Percentiles rank a stretch among this genome's conserved stretches.
Evolutionary conservation across 139 green algal species (phyloP).

Genomic region (Chlamydomonas sp.): DNA sequence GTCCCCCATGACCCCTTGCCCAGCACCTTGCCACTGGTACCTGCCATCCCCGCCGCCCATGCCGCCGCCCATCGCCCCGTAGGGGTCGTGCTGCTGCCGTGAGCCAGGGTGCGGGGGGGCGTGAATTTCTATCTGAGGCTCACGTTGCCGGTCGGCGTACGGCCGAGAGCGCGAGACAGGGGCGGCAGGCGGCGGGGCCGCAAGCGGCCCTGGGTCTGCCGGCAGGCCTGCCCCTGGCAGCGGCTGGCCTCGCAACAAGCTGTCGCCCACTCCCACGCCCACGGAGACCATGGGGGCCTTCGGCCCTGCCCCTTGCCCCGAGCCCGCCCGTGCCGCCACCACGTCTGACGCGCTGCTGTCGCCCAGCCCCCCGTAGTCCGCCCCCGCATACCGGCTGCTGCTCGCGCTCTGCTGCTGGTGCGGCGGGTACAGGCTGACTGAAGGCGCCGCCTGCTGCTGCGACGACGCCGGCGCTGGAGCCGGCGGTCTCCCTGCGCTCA

Average conservation of each 20-base stretch:
- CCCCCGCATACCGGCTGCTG: conserved; percentile 21
- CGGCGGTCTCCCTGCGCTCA: neutral
- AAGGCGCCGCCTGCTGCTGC: neutral
- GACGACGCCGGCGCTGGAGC: too few species aligned
- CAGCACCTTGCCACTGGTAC: neutral
- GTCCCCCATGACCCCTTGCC: too few species aligned
- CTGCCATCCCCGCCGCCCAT: neutral
- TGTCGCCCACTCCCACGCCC: conserved; percentile 50
- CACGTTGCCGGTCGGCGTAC: neutral
- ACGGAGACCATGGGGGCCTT: conserved; percentile 42
- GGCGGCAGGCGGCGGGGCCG: too few species aligned
- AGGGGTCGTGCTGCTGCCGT: neutral
- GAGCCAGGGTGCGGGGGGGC: neutral
- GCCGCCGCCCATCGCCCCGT: neutral
- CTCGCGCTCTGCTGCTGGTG: neutral
- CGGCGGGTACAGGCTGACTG: conserved; percentile 1
- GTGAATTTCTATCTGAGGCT: neutral
- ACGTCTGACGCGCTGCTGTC: conserved; percentile 18
- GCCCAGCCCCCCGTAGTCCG: neutral
- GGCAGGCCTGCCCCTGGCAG: neutral
- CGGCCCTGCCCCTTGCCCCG: neutral
- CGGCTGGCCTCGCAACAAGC: conserved; percentile 33
- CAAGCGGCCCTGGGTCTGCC: too few species aligned
- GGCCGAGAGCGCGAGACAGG: neutral
- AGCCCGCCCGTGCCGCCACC: neutral